Evolutionary conservation across 176 grass and related monocot genomes (phyloP), one percentile per base, ranked within the genome.

Genomic region (Bothriochloa decipiens): DNA sequence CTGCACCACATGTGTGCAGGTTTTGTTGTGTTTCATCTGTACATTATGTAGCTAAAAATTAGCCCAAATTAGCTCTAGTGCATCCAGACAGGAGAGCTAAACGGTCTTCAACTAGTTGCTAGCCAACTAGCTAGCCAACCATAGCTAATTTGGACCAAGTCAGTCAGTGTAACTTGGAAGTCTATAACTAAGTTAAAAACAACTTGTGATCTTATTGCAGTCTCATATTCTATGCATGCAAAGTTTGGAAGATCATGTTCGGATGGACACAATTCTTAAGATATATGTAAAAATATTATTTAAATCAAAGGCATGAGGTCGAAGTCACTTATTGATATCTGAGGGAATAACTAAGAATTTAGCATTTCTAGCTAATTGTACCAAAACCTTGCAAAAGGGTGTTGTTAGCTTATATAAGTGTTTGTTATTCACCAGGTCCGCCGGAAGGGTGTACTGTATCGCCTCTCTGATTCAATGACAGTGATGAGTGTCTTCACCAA

Each of bases 381-480:
- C 65, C 68, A 8, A 46, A 55, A 83, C 18, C 45, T 37, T 87
- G 49, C 33, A 80, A 72, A 72, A 82, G 3, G 14, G 23, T 40
- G 79, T 26, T 70, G 17, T 43, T 60, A 35, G 17, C 80, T 68
- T 73, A 73, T 87, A 87, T 86, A 61, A 61, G 36, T 82, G 11
- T 28, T 86, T 64, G 33, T n/a, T 93, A 88, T 88, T 64, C 14
- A 7, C 13, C 90, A 99, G 96, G 90, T 90, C 55, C 65, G 32
- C 53, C 70, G 61, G 23, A 89, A 75, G 83, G 89, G 89, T 40
- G 50, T 28, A 46, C 66, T 96, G 73, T 99, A 91, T 80, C 85
- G 86, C 75, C 84, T 99, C 53, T 87, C 89, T 26, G 83, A 94
- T 81, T 94, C 84, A 12, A 90, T 96, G 91, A 55, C 79, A 70